Base-by-base conservation (phyloP, 177 flowering plant species). In the Vitis hybrid region DNA sequence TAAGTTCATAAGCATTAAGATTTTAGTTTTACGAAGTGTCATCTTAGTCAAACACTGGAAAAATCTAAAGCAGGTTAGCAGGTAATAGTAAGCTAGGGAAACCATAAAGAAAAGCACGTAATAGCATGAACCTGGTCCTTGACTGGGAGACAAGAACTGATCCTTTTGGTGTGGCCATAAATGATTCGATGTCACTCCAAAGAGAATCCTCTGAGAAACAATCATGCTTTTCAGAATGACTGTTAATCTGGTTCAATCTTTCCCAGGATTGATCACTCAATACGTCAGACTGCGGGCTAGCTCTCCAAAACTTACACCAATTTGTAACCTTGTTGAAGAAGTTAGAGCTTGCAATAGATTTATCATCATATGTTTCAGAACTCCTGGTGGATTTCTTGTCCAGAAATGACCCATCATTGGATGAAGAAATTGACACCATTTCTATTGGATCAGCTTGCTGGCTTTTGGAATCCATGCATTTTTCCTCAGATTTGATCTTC, bases 161-260 rank as follows among this genome's bases (percentile, higher is more conserved):
- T 61, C 88, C 98, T 77, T 69, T 73, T 5, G 77, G 61, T 14
- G 91, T 74, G 56, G 61, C 64, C 11, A 92, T 20, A 75, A 87
- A 92, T n/a, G 86, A 77, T 70, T 83, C 77, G 69, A 90, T 24
- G 14, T 85, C 89, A 52, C 66, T 66, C 97, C 97, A 94, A 77
- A 90, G 86, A 41, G 81, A 58, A 56, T 74, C 82, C 46, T 62
- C 71, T 1, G 78, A 73, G 74, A 89, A 87, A 20, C 80, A 53
- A 18, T 80, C 82, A 64, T 73, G 76, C 63, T 69, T 73, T 67
- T 11, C 65, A 58, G 73, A 53, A 64, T 70, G 62, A 76, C 4
- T 55, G 8, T 58, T 71, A 24, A 12, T 64, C 66, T 49, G 71
- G 64, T 74, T 67, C 63, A 49, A 41, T 9, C 58, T 66, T 60